Evolutionary conservation across 805 yeast species (phyloP).

Genomic region (Metschnikowia similis): DNA sequence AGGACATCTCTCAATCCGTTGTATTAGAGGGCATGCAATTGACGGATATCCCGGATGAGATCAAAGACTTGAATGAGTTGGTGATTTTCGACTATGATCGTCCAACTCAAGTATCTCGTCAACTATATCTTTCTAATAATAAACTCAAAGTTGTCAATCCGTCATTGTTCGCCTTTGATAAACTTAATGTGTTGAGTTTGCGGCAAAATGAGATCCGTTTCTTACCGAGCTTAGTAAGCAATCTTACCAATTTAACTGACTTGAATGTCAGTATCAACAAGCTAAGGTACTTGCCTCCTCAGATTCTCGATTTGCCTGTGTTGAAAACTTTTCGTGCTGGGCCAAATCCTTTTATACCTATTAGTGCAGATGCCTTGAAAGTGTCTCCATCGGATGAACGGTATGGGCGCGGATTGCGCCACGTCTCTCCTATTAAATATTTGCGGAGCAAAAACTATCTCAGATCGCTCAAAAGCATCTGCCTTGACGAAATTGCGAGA

Average conservation of each 20-base stretch:
- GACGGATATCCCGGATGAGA: constrained; percentile 51
- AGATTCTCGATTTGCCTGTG: constrained; percentile 43
- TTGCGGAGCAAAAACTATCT: constrained; percentile 15
- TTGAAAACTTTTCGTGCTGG: constrained; percentile 48
- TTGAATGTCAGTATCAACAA: constrained; percentile 51
- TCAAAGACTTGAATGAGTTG: constrained; percentile 52
- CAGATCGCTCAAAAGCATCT: constrained; percentile 46
- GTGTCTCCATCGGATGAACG: constrained; percentile 1
- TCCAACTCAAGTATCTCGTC: constrained; percentile 28
- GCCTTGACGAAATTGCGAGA: constrained; percentile 45
- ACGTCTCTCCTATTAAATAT: constrained; percentile 26
- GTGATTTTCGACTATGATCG: constrained; percentile 36
- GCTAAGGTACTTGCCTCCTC: constrained; percentile 48
- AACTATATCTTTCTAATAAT: constrained; percentile 51
- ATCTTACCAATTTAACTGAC: constrained; percentile 38
- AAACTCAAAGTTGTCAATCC: constrained; percentile 46
- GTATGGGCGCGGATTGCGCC: constrained; percentile 8
- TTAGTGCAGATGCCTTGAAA: constrained; percentile 25
- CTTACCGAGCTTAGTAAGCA: constrained; percentile 19
- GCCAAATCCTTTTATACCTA: constrained; percentile 44
- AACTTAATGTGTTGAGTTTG: constrained; percentile 48
- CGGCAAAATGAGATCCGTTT: constrained; percentile 39
- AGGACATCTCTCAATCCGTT: constrained; percentile 41
- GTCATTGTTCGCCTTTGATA: constrained; percentile 46
- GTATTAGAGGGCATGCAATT: constrained; percentile 46